Conservation (phyloP, 2,329 filamentous ascomycete species). For the Penicillium sclerotigenum region DNA sequence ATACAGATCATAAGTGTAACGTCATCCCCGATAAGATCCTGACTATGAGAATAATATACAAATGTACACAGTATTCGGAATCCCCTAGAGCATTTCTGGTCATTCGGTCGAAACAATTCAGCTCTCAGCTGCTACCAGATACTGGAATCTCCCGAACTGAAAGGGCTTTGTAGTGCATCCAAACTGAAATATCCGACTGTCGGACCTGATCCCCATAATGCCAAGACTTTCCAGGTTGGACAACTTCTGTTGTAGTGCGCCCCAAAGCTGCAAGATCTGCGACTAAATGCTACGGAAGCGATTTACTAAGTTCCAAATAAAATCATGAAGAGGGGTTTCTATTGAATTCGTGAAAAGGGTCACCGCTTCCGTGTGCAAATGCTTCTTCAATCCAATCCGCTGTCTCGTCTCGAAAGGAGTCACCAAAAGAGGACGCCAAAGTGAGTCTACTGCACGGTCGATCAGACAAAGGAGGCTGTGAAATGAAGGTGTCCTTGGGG, state of each 20-base stretch:
- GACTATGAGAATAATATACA: neutral
- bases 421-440: conserved; percentile 13
- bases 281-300: neutral
- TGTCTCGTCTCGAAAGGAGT: conserved; percentile 38
- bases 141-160: conserved; percentile 1
- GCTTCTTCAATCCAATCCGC: conserved; percentile 27
- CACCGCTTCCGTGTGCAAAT: conserved; percentile 16
- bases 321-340: conserved; percentile 2
- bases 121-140: neutral
- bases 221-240: conserved; percentile 1
- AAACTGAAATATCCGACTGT: conserved; percentile 13
- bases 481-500: neutral
- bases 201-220: conserved; percentile 14
- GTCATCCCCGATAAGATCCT: conserved; percentile 12
- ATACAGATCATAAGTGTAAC: conserved; percentile 6
- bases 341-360: conserved; percentile 19
- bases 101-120: conserved; percentile 10
- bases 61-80: neutral
- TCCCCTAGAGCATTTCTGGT: neutral
- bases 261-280: neutral
- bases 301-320: neutral
- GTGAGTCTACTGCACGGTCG: neutral
- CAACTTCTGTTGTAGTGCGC: too few species aligned
- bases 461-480: neutral
- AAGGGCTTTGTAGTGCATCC: neutral